Conservation (phyloP, 768 basidiomycete genomes). For the Termitomyces sp. region DNA sequence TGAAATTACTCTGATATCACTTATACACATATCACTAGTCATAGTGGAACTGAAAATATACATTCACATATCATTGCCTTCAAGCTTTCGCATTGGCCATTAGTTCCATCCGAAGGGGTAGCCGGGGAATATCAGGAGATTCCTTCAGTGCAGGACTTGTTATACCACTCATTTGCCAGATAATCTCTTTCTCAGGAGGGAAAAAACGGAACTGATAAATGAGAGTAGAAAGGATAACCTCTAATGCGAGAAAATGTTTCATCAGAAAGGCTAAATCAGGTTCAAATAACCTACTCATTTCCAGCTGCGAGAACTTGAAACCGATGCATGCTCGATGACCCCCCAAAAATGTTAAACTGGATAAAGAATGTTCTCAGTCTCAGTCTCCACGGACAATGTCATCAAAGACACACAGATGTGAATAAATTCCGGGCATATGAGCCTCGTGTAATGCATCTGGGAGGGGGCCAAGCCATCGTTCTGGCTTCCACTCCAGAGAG, state of each 20-base stretch:
- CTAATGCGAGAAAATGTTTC: constrained; percentile 1
- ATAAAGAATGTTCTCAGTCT: constrained; percentile 12
- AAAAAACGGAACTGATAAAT: constrained; percentile 1
- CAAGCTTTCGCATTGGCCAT: not conserved
- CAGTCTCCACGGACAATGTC: constrained; percentile 19
- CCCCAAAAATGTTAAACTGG: constrained; percentile 32
- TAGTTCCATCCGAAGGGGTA: not conserved
- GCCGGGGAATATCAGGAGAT: not conserved
- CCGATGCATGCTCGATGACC: constrained; percentile 33
- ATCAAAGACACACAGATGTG: constrained; percentile 24
- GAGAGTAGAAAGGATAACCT: constrained; percentile 19
- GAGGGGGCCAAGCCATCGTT: constrained; percentile 31
- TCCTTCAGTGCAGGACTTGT: not conserved
- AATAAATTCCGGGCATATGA: constrained; percentile 29
- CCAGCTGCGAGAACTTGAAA: constrained; percentile 34
- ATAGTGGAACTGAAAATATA: no score
- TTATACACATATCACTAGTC: no score
- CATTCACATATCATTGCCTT: not conserved
- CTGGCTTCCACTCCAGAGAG: not conserved
- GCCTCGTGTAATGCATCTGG: constrained; percentile 28
- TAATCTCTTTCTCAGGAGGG: not conserved
- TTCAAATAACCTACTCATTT: constrained; percentile 28
- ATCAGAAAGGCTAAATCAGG: not conserved
- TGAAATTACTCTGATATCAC: no score
- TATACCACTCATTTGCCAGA: not conserved